Conservation (phyloP, 371 early-diverging fungal species). For the Mucor piriformis region DNA sequence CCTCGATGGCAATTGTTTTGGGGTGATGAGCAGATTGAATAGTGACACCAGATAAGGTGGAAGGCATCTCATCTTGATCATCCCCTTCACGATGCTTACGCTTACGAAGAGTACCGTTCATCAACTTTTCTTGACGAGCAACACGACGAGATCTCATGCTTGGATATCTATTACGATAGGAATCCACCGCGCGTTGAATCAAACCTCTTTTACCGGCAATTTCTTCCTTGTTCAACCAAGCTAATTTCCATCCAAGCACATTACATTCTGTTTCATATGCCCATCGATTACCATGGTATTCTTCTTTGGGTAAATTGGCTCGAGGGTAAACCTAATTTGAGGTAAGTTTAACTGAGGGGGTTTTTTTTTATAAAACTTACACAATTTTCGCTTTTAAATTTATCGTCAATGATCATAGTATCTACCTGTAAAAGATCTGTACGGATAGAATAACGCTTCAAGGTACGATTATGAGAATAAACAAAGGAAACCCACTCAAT, state of each 20-base stretch:
- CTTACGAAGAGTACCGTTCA: constrained; percentile 54
- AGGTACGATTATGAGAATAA: constrained; percentile 66
- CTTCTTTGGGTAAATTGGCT: constrained; percentile 69
- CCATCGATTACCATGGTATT: constrained; percentile 91
- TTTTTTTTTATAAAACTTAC: constrained; percentile 45
- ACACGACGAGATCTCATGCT: constrained; percentile 82
- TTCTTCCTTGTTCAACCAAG: constrained; percentile 81
- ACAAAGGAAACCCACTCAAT: constrained; percentile 73
- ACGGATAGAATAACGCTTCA: constrained; percentile 74
- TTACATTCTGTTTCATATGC: constrained; percentile 93
- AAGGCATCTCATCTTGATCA: constrained; percentile 9
- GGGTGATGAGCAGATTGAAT: constrained; percentile 30
- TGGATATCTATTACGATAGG: constrained; percentile 86
- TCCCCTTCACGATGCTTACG: constrained; percentile 46
- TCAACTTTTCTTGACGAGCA: constrained; percentile 79
- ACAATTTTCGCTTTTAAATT: constrained; percentile 81
- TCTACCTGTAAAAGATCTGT: constrained; percentile 76
- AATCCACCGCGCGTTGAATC: constrained; percentile 95
- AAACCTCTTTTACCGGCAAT: constrained; percentile 89
- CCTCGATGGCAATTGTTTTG: constrained; percentile 40
- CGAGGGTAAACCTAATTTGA: constrained; percentile 53
- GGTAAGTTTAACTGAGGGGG: neutral
- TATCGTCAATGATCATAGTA: constrained; percentile 61
- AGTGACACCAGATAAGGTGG: constrained; percentile 10
- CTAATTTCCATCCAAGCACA: constrained; percentile 86